Percentiles rank a stretch among this genome's conserved stretches.
Evolutionary conservation across 2,329 filamentous ascomycete species (phyloP).

Genomic region (Exophiala phaeomuriformis): DNA sequence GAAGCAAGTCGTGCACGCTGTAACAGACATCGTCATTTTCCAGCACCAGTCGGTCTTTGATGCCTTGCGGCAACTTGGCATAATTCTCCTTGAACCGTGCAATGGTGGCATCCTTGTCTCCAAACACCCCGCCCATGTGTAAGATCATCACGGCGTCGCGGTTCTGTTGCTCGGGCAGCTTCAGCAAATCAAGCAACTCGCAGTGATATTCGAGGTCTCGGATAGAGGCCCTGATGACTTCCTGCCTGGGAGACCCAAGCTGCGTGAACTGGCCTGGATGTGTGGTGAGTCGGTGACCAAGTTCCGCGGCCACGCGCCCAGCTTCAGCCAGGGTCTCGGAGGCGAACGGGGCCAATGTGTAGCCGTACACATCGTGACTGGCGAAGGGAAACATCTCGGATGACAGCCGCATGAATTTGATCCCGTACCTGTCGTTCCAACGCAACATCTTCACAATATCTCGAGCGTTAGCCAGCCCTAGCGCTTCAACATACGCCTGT

Average conservation of each 20-base stretch:
- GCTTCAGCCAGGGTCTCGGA: slow-evolving; percentile 67
- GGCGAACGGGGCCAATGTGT: slow-evolving; percentile 76
- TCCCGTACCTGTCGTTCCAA: slow-evolving; percentile 89
- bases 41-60: slow-evolving; percentile 76
- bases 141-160: slow-evolving; percentile 89
- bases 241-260: slow-evolving; percentile 69
- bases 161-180: slow-evolving; percentile 68
- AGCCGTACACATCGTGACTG: slow-evolving; percentile 78
- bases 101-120: slow-evolving; percentile 73
- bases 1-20: slow-evolving; percentile 85
- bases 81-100: slow-evolving; percentile 74
- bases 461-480: slow-evolving; percentile 73
- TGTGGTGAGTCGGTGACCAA: slow-evolving; percentile 78
- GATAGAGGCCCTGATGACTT: slow-evolving; percentile 68
- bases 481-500: slow-evolving; percentile 62
- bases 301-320: slow-evolving; percentile 66
- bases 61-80: slow-evolving; percentile 52
- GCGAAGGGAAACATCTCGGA: slow-evolving; percentile 98
- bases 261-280: slow-evolving; percentile 94
- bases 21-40: slow-evolving; percentile 94
- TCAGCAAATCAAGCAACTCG: slow-evolving; percentile 71
- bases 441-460: slow-evolving; percentile 79
- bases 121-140: slow-evolving; percentile 86
- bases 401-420: slow-evolving; percentile 84
- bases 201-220: slow-evolving; percentile 83